Evolutionary conservation across 2,329 filamentous ascomycete species (phyloP).

Genomic region (Pseudocercospora musae): DNA sequence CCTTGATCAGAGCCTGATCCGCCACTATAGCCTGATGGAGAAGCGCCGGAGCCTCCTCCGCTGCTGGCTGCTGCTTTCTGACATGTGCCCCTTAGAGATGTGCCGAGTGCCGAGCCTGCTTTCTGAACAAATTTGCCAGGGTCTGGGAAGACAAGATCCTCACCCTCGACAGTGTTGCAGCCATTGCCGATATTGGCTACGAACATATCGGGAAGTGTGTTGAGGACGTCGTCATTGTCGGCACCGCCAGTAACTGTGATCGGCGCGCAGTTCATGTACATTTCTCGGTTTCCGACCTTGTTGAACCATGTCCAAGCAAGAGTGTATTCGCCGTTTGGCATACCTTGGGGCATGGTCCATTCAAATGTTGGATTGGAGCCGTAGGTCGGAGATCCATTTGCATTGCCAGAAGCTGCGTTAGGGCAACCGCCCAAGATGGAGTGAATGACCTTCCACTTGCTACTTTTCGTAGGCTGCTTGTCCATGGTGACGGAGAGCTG

Average conservation of each 20-base stretch:
- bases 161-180: slow-evolving; percentile 54
- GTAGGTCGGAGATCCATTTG: slow-evolving; percentile 9
- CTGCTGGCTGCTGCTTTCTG: too few species aligned
- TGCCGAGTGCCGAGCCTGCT: slow-evolving; percentile 16
- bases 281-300: slow-evolving; percentile 81
- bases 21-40: slow-evolving; percentile 7
- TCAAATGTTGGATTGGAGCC: slow-evolving; percentile 54
- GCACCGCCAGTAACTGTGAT: slow-evolving; percentile 58
- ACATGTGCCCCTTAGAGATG: too few species aligned
- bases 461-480: slow-evolving; percentile 62
- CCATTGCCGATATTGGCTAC: slow-evolving; percentile 55
- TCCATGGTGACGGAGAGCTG: slow-evolving; percentile 82
- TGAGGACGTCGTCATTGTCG: slow-evolving; percentile 47
- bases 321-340: slow-evolving; percentile 71
- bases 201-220: slow-evolving; percentile 67
- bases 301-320: slow-evolving; percentile 96
- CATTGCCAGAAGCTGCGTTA: slow-evolving; percentile 55
- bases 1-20: slow-evolving; percentile 11
- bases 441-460: slow-evolving; percentile 83
- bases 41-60: background rate
- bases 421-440: slow-evolving; percentile 85
- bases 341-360: slow-evolving; percentile 68
- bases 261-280: slow-evolving; percentile 95
- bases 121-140: slow-evolving; percentile 47
- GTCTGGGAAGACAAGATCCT: slow-evolving; percentile 59